A percentile compares a stretch with the other conserved stretches of the same genome.
These are phyloP conservation scores for Pueraria montana DNA, from an alignment of 306 rosid genomes.

Conservation along the genomic window DNA sequence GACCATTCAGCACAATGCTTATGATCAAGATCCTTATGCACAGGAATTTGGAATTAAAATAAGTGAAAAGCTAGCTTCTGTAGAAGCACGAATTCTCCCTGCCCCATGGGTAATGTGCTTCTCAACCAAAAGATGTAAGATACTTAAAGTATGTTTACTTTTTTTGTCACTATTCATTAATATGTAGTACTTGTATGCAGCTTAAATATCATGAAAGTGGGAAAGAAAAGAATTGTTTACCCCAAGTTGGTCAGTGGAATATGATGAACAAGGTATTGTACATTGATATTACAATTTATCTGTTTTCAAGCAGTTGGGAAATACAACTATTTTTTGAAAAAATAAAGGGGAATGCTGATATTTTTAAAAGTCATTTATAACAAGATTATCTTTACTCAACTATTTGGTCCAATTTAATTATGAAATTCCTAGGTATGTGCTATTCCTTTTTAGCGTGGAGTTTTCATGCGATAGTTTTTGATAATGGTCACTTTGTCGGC, in stretches of 20 bases:
- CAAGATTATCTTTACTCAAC: not conserved
- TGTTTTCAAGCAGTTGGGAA: not conserved
- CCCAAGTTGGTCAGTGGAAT: constrained; percentile 99
- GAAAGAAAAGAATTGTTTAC: constrained; percentile 94
- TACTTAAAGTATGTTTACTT: constrained; percentile 1
- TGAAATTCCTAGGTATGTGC: constrained; percentile 2
- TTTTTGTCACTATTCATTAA: constrained; percentile 17
- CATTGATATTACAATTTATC: constrained; percentile 14
- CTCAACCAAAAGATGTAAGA: constrained; percentile 14
- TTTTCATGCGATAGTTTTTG: constrained; percentile 2
- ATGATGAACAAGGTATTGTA: constrained; percentile 94
- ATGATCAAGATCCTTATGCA: constrained; percentile 94
- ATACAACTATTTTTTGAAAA: not conserved
- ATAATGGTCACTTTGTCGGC: constrained; percentile 12
- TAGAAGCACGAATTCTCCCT: constrained; percentile 97
- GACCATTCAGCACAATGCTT: constrained; percentile 90
- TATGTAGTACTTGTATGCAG: constrained; percentile 57
- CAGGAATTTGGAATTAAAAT: constrained; percentile 92
- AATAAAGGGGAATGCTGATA: not conserved
- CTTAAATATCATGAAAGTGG: constrained; percentile 95
- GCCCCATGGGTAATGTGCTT: constrained; percentile 92
- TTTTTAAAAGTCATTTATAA: not conserved
- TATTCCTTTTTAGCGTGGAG: not conserved
- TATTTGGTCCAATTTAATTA: constrained; percentile 6
- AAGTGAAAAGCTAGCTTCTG: constrained; percentile 90